Evolutionary conservation across 1,284 basidiomycete species (phyloP), one percentile per base, ranked within the genome.

Genomic region (Anthracocystis panici-leucophaei): DNA sequence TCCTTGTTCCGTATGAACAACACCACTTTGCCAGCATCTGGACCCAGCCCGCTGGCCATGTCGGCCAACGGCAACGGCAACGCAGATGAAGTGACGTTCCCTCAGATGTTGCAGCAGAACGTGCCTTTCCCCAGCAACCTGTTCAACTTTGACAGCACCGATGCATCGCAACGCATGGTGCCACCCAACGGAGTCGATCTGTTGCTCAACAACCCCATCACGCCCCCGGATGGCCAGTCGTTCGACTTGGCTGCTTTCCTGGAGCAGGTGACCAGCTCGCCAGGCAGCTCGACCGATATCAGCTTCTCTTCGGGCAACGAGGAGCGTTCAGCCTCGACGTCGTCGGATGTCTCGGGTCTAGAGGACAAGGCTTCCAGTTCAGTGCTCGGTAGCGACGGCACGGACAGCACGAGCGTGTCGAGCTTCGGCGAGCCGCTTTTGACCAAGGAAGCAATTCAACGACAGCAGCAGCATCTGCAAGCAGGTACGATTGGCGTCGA

Each of bases 191-290:
- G 76, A 12, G 65, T 69, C 27, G 76, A 78, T 29, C 53, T 77
- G 1, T 50, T 61, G 52, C 56, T 73, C 53, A 77, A 68, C 69
- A 72, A 77, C 12, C 64, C 72, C 4, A 57, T 71, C 53, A 66
- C 76, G 25, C 65, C 75, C 8, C 65, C 71, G 3, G 76, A 78
- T 5, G 75, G 73, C 20, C 76, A 78, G 57, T n/a, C 59, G 3
- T 78, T 78, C 42, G 76, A 78, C 40, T 46, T 78, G 46, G 66
- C 68, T 27, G 76, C 76, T 0, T 78, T 78, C 68, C 35, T 78
- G 31, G 76, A 75, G 57, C 76, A 78, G 57, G 70, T 70, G 11
- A 65, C 71, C 55, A 75, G 68, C 59, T 78, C 76, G 41, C 76
- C 76, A 4, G 67, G 72, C 50, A 71, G 67, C 52, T 72, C 65